Base-by-base conservation (phyloP, 108 stramenopile species). In the Chaetoceros muelleri region DNA sequence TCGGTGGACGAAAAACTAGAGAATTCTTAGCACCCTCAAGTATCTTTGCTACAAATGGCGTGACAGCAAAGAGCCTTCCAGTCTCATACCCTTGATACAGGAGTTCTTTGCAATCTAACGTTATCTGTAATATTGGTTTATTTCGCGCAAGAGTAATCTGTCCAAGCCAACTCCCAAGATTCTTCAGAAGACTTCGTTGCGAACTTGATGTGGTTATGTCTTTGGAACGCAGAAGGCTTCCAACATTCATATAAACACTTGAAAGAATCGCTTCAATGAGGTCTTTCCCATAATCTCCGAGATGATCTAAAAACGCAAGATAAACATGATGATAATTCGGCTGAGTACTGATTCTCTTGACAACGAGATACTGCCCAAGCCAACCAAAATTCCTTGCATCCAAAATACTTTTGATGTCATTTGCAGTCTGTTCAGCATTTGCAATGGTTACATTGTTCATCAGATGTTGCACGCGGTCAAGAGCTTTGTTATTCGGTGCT, bases 91-190 rank as follows among this genome's bases (percentile, higher is more conserved):
- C 95, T 69, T 96, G 93, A 53, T 94, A 82, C 30, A 99, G 71
- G 13, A 99, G 81, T 64, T 97, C 95, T 69, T 97, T 97, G 61
- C 97, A 87, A 65, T 99, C 95, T 49, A 98, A 75, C 83, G 93
- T 89, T 28, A 96, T 79, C 64, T 96, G 96, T 30, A 99, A 67
- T 28, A 99, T 90, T 2, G 98, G 99, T 28, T 89, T 84, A 69
- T 98, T 96, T 44, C 95, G 70, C 13, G 96, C 96, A 24, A 99
- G 76, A 25, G 99, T 99, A 52, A 96, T 92, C 57, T 94, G 94
- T 16, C 99, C 99, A 1, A 99, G 79, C 96, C 96, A 99, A 34
- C 88, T 91, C 23, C 99, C 99, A 21, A 99, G 82, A 68, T 98
- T 97, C 74, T 98, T 97, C 64, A 99, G 74, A 52, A 97, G 69